phyloP scores from a whole-genome alignment of 2,329 filamentous ascomycete species.

The Xylaria sp. region DNA sequence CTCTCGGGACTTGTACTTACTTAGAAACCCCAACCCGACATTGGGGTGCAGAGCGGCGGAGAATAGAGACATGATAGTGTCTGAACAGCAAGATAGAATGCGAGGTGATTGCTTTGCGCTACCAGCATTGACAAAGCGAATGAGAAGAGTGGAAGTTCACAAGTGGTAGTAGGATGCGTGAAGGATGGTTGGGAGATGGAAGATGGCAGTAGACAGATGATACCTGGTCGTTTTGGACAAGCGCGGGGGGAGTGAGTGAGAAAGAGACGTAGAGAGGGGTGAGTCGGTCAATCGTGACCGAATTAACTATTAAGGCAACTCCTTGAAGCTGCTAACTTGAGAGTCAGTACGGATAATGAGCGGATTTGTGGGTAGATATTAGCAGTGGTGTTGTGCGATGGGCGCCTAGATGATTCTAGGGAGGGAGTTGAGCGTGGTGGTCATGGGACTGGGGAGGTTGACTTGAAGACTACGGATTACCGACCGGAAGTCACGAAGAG shows the following conservation, averaged over 20 bases:
- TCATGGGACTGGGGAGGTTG: neutral
- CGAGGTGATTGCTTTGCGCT: neutral
- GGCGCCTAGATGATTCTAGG: neutral
- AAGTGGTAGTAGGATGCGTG: neutral
- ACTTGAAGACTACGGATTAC: too few species aligned
- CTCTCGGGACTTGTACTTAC: conserved; percentile 19
- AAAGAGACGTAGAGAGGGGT: neutral
- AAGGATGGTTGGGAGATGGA: neutral
- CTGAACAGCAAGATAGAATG: neutral
- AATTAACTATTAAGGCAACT: neutral
- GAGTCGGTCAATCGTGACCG: neutral
- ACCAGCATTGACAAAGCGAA: neutral
- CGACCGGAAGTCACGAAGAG: neutral
- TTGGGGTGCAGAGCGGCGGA: conserved; percentile 31
- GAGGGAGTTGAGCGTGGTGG: neutral
- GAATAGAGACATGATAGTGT: conserved; percentile 31
- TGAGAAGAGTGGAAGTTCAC: neutral
- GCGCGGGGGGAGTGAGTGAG: neutral
- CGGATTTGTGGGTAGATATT: neutral
- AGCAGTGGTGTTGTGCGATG: neutral
- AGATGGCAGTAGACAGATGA: too few species aligned
- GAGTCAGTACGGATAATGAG: neutral
- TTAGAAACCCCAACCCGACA: conserved; percentile 31
- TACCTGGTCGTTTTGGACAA: too few species aligned
- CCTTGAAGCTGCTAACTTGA: neutral